Evolutionary conservation across 176 grass and related monocot genomes (phyloP).

Genomic region (Oryza australiensis): DNA sequence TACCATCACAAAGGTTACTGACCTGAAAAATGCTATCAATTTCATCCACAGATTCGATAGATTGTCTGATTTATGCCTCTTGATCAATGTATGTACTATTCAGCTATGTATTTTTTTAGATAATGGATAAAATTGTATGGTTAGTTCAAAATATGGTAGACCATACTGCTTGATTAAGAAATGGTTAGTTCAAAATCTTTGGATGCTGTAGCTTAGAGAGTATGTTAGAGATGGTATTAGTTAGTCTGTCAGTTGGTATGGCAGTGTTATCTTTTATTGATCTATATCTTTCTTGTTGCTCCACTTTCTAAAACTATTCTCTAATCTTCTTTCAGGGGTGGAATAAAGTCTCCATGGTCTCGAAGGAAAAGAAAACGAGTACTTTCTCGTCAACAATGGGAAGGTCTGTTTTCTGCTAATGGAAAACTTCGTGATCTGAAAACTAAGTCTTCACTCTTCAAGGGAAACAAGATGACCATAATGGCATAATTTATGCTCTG

Average conservation of each 20-base stretch:
- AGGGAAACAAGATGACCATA: not conserved
- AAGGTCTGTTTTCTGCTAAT: slow-evolving; percentile 60
- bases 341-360: slow-evolving; percentile 99
- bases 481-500: not conserved
- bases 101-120: not conserved
- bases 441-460: slow-evolving; percentile 5
- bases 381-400: slow-evolving; percentile 79
- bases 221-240: not conserved
- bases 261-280: not conserved
- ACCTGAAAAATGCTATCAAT: no score
- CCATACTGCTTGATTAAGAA: not conserved
- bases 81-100: not conserved
- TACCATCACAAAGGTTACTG: no score
- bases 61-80: not conserved
- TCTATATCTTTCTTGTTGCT: not conserved
- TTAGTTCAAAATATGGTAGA: slow-evolving; percentile 9
- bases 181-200: not conserved
- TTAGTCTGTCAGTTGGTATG: slow-evolving; percentile 4
- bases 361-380: slow-evolving; percentile 79
- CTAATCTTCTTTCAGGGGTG: slow-evolving; percentile 54
- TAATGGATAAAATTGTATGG: not conserved
- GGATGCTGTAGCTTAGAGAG: not conserved
- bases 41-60: not conserved
- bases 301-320: slow-evolving; percentile 26
- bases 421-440: slow-evolving; percentile 87